phyloP scores from a whole-genome alignment of 2,329 filamentous ascomycete species.

The Colletotrichum gigasporum region DNA sequence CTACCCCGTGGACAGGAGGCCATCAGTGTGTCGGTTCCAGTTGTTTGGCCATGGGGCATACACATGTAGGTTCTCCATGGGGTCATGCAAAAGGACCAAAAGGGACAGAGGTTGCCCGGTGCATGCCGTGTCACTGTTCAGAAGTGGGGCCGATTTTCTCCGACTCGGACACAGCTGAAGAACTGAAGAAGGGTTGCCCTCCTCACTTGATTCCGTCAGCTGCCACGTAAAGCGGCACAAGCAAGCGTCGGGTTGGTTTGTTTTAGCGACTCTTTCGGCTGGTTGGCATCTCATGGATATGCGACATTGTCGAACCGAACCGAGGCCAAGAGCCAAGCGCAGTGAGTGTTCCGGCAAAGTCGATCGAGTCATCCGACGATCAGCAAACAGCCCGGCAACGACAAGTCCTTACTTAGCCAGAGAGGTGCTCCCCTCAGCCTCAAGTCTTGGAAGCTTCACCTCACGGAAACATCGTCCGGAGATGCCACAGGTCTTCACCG shows the following conservation, averaged over 20 bases:
- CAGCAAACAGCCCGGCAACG: not conserved
- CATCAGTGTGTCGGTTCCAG: not conserved
- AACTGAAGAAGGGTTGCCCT: not conserved
- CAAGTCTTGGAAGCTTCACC: not conserved
- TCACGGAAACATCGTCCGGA: not conserved
- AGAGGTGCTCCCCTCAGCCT: not conserved
- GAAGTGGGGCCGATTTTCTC: constrained; percentile 20
- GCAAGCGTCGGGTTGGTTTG: not conserved
- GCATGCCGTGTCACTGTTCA: not conserved
- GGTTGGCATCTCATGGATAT: not conserved
- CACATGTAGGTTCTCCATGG: constrained; percentile 7
- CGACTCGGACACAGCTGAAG: not conserved
- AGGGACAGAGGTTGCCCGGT: not conserved
- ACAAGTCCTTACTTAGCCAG: no score
- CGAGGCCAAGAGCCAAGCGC: not conserved
- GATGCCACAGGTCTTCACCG: not conserved
- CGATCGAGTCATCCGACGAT: not conserved
- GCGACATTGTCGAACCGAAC: not conserved
- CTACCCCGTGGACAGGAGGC: not conserved
- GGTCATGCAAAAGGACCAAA: constrained; percentile 18
- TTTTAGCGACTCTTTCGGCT: not conserved
- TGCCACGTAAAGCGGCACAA: not conserved
- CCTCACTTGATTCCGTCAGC: not conserved
- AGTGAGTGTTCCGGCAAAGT: not conserved
- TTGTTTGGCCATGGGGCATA: not conserved